These are phyloP conservation scores for Suillus subalutaceus DNA, from an alignment of 768 basidiomycete species.

Conservation along the genomic window DNA sequence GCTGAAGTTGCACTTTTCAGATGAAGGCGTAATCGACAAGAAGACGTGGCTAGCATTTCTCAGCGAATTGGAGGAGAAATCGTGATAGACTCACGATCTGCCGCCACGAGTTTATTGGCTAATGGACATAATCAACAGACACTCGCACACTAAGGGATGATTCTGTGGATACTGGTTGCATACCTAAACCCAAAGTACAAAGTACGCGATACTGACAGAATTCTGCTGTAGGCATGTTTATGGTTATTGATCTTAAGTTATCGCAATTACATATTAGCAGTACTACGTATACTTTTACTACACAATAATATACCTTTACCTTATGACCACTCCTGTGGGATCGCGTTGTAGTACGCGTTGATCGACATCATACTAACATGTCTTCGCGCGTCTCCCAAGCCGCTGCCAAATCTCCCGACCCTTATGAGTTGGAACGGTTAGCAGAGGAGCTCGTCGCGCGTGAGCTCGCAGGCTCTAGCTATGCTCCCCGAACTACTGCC, in stretches of 20 bases:
- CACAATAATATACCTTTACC: neutral
- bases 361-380: slow-evolving; percentile 1
- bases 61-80: slow-evolving; percentile 68
- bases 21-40: slow-evolving; percentile 92
- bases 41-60: slow-evolving; percentile 93
- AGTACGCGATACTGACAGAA: neutral
- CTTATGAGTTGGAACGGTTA: slow-evolving; percentile 69
- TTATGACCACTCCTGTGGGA: slow-evolving; percentile 1
- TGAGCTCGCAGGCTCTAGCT: slow-evolving; percentile 39
- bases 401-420: slow-evolving; percentile 40
- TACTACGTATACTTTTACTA: neutral
- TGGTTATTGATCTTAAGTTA: neutral
- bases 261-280: neutral
- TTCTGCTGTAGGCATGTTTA: neutral
- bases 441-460: slow-evolving; percentile 70
- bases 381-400: slow-evolving; percentile 8
- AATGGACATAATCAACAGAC: neutral
- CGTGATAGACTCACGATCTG: slow-evolving; percentile 7
- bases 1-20: slow-evolving; percentile 38
- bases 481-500: slow-evolving; percentile 11
- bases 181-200: neutral
- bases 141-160: neutral
- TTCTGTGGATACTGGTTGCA: neutral
- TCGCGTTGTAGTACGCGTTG: slow-evolving; percentile 5
- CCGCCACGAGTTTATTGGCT: neutral